These are phyloP conservation scores for Fusarium phyllophilum DNA, from an alignment of 2,329 filamentous ascomycete species.

Conservation along the genomic window DNA sequence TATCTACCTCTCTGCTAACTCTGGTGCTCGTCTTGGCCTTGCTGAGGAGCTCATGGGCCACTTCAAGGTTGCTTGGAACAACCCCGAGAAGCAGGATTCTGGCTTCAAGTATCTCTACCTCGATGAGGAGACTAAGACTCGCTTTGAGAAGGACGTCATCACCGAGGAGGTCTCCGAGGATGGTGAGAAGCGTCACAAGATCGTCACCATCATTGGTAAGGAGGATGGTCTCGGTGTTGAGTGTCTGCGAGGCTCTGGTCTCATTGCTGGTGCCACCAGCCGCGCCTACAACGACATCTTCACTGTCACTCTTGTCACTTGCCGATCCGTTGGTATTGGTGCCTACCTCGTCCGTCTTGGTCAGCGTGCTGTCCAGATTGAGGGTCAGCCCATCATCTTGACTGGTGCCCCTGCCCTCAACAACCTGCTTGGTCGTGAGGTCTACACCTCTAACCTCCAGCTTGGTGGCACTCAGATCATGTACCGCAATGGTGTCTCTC, in stretches of 20 bases:
- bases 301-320: constrained; percentile 96
- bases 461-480: constrained; percentile 99
- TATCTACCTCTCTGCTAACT: constrained; percentile 98
- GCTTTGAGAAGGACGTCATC: constrained; percentile 78
- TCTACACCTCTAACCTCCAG: constrained; percentile 98
- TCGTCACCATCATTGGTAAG: constrained; percentile 89
- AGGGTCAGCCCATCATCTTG: constrained; percentile 98
- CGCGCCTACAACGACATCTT: constrained; percentile 99
- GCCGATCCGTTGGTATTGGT: constrained; percentile 98
- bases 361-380: constrained; percentile 98
- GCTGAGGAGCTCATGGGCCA: constrained; percentile 96
- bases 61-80: constrained; percentile 98
- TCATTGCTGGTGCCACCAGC: constrained; percentile 97
- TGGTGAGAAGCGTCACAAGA: constrained; percentile 92
- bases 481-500: constrained; percentile 99
- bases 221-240: constrained; percentile 98
- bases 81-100: constrained; percentile 79
- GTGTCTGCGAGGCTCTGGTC: constrained; percentile 94
- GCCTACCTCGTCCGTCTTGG: constrained; percentile 98
- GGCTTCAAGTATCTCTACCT: constrained; percentile 99
- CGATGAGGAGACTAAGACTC: constrained; percentile 84
- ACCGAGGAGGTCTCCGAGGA: constrained; percentile 88
- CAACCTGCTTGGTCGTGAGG: constrained; percentile 96
- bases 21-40: constrained; percentile 95
- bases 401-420: constrained; percentile 98